phyloP scores from a whole-genome alignment of 257 asterid species.

The Coffea canephora region DNA sequence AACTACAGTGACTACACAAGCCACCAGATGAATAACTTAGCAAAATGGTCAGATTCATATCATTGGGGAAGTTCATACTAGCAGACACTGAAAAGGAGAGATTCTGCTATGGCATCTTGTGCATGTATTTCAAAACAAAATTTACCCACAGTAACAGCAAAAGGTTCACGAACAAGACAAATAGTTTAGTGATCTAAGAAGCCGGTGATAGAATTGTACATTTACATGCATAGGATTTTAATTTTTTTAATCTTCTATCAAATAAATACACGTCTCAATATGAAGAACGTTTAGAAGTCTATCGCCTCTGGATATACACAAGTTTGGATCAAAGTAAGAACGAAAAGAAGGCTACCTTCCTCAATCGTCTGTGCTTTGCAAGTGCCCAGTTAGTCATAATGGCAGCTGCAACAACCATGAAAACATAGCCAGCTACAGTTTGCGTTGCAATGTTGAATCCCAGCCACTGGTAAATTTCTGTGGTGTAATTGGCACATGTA shows the following conservation, averaged over 20 bases:
- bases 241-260: background rate
- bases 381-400: conserved; percentile 99
- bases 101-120: background rate
- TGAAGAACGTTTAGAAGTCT: background rate
- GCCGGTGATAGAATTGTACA: background rate
- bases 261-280: background rate
- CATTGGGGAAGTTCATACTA: background rate
- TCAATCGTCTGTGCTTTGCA: conserved; percentile 85
- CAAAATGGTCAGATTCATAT: background rate
- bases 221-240: background rate
- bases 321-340: background rate
- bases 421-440: conserved; percentile 76
- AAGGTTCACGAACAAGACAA: background rate
- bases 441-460: conserved; percentile 96
- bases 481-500: conserved; percentile 95
- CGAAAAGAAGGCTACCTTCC: conserved; percentile 52
- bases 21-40: background rate
- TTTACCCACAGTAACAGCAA: background rate
- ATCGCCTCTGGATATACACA: too few species aligned
- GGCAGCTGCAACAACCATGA: conserved; percentile 92
- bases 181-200: background rate
- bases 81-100: background rate
- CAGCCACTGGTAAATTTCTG: conserved; percentile 98
- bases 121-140: background rate
- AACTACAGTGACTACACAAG: background rate